phyloP scores from a whole-genome alignment of 2,329 filamentous ascomycete genomes.

The Myriosclerotinia duriaeana region DNA sequence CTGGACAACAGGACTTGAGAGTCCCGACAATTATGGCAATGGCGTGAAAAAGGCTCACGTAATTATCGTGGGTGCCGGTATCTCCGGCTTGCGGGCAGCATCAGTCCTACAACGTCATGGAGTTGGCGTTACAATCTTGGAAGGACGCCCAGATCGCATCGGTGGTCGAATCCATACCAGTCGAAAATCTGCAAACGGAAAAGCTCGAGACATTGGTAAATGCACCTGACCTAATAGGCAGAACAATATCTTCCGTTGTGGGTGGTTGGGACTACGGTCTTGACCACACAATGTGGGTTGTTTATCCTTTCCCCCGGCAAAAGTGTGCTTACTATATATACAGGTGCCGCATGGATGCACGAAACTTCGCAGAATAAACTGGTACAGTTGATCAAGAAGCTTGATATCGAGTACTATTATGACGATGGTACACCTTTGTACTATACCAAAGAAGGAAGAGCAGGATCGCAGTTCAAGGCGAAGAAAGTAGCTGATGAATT shows the following conservation, averaged over 20 bases:
- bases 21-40: constrained; percentile 22
- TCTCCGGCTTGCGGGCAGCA: constrained; percentile 57
- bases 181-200: constrained; percentile 37
- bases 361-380: constrained; percentile 48
- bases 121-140: constrained; percentile 54
- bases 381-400: constrained; percentile 45
- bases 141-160: constrained; percentile 52
- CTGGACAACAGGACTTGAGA: constrained; percentile 29
- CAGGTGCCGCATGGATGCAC: constrained; percentile 49
- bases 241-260: constrained; percentile 38
- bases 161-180: constrained; percentile 50
- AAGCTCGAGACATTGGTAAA: constrained; percentile 45
- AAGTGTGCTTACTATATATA: constrained; percentile 32
- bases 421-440: constrained; percentile 47
- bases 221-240: constrained; percentile 39
- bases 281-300: constrained; percentile 39
- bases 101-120: constrained; percentile 55
- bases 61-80: constrained; percentile 55
- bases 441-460: constrained; percentile 45
- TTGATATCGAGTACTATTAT: constrained; percentile 48
- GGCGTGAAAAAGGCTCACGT: constrained; percentile 44
- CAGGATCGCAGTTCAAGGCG: constrained; percentile 48
- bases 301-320: constrained; percentile 35
- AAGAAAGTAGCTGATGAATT: constrained; percentile 49
- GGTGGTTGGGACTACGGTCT: constrained; percentile 35